phyloP scores from a whole-genome alignment of 306 rosid genomes.

The Lagenaria siceraria region DNA sequence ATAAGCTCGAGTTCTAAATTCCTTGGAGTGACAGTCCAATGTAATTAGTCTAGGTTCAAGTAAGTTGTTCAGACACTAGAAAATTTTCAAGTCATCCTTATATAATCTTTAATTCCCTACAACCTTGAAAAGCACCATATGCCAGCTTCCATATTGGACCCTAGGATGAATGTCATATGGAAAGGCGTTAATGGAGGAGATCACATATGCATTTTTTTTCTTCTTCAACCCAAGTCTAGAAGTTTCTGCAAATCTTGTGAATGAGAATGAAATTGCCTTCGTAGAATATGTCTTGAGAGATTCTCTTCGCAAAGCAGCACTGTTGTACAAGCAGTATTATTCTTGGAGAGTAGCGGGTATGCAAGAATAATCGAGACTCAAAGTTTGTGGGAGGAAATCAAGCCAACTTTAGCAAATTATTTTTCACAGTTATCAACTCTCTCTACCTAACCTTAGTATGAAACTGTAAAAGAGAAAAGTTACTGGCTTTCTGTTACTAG shows the following conservation, averaged over 20 bases:
- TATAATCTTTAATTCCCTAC: background rate
- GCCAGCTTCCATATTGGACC: background rate
- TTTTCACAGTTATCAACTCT: background rate
- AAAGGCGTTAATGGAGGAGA: background rate
- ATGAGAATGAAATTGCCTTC: background rate
- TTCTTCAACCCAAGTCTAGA: background rate
- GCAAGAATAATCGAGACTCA: background rate
- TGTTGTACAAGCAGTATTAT: background rate
- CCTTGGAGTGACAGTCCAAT: background rate
- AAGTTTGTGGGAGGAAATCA: background rate
- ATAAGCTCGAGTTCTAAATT: background rate
- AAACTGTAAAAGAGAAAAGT: background rate
- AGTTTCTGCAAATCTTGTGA: background rate
- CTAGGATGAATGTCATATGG: background rate
- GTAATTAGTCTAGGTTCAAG: background rate
- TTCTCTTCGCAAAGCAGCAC: background rate
- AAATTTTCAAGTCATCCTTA: background rate
- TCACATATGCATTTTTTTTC: background rate
- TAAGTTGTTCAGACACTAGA: background rate
- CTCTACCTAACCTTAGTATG: background rate
- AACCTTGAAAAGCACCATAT: background rate
- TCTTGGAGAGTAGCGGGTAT: background rate
- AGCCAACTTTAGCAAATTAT: background rate
- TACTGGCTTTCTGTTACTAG: background rate
- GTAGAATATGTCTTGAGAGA: background rate